Conservation (phyloP, 495 filamentous ascomycete genomes). For the Aspergillus sparsus region DNA sequence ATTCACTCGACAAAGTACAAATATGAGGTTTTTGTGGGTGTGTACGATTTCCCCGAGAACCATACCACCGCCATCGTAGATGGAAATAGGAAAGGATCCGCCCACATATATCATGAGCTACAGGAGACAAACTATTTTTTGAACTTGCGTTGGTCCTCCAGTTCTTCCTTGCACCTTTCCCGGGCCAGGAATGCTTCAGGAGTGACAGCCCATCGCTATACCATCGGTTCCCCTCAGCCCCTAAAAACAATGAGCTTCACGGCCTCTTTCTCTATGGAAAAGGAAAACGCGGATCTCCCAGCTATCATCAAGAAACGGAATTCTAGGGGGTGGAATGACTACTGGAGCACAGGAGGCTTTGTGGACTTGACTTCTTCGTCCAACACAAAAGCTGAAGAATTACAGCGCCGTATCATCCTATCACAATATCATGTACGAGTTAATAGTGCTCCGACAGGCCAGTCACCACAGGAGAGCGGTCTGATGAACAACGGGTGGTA, state of each 20-base stretch:
- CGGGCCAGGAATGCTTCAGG: slow-evolving; percentile 4
- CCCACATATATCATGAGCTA: slow-evolving; percentile 18
- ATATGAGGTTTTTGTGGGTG: slow-evolving; percentile 23
- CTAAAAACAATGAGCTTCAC: slow-evolving; percentile 14
- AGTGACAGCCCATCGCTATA: slow-evolving; percentile 12
- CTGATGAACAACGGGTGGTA: slow-evolving; percentile 28
- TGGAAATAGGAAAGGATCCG: not conserved
- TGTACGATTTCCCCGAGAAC: slow-evolving; percentile 17
- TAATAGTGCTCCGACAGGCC: slow-evolving; percentile 21
- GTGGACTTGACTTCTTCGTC: slow-evolving; percentile 19
- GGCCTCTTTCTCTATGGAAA: slow-evolving; percentile 13
- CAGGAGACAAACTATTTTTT: slow-evolving; percentile 21
- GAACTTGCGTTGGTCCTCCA: slow-evolving; percentile 17
- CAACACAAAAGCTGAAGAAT: slow-evolving; percentile 19
- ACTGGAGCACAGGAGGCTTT: slow-evolving; percentile 21
- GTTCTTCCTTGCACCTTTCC: slow-evolving; percentile 8
- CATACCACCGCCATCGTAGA: slow-evolving; percentile 14
- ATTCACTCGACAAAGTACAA: slow-evolving; percentile 22
- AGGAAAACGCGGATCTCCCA: not conserved
- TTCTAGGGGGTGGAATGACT: slow-evolving; percentile 13
- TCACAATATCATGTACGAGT: slow-evolving; percentile 24
- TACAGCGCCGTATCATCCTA: slow-evolving; percentile 23
- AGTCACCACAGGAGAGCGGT: slow-evolving; percentile 25
- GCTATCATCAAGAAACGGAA: slow-evolving; percentile 5
- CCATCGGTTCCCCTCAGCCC: not conserved